These are phyloP conservation scores for Phyllosticta citriasiana DNA, from an alignment of 2,329 filamentous ascomycete genomes.

Conservation along the genomic window DNA sequence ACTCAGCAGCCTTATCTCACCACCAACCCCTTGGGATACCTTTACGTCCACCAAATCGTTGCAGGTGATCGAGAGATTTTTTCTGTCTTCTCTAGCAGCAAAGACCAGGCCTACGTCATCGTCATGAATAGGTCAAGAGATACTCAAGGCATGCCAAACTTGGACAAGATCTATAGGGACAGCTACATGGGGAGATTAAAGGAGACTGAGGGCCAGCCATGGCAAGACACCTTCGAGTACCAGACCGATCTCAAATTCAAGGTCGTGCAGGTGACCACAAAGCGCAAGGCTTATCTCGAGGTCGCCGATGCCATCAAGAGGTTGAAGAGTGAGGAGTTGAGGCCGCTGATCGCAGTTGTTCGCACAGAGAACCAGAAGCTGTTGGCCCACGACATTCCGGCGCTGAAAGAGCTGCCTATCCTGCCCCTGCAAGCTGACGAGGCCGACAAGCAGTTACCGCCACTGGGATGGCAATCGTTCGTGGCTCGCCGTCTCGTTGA, in stretches of 20 bases:
- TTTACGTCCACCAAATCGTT: slow-evolving; percentile 88
- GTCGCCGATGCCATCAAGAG: slow-evolving; percentile 82
- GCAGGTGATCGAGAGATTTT: slow-evolving; percentile 89
- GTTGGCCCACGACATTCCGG: slow-evolving; percentile 74
- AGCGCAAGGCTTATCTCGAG: slow-evolving; percentile 80
- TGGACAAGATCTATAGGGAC: slow-evolving; percentile 79
- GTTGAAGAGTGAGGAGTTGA: slow-evolving; percentile 73
- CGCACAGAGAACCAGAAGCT: slow-evolving; percentile 79
- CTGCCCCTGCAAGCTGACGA: slow-evolving; percentile 72
- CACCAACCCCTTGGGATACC: slow-evolving; percentile 63
- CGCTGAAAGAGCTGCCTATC: slow-evolving; percentile 74
- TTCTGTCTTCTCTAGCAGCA: slow-evolving; percentile 78
- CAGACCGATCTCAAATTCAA: slow-evolving; percentile 80
- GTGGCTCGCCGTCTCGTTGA: slow-evolving; percentile 76
- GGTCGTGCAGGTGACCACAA: slow-evolving; percentile 76
- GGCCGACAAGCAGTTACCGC: slow-evolving; percentile 76
- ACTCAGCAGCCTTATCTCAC: slow-evolving; percentile 67
- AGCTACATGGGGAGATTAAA: slow-evolving; percentile 55
- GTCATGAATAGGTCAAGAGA: slow-evolving; percentile 79
- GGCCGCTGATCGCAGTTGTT: slow-evolving; percentile 74
- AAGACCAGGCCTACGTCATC: slow-evolving; percentile 71
- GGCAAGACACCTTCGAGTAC: slow-evolving; percentile 77
- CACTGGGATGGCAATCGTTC: slow-evolving; percentile 87
- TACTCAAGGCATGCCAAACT: slow-evolving; percentile 76
- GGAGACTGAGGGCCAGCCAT: slow-evolving; percentile 58